These are phyloP conservation scores for Hygrocybe punicea DNA, from an alignment of 768 basidiomycete species.

Conservation along the genomic window DNA sequence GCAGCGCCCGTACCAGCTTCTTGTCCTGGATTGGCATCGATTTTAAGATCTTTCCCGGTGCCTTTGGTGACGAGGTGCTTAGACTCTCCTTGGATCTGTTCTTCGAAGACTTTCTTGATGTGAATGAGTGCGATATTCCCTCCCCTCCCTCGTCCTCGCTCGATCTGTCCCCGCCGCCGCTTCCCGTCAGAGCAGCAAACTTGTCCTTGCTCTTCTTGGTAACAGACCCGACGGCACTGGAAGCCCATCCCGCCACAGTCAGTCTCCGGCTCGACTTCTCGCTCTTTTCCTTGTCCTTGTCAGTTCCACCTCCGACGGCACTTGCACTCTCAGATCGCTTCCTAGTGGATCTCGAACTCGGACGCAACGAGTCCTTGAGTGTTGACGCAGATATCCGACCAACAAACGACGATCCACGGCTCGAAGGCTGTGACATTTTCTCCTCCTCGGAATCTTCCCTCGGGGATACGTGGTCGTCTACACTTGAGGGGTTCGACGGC, in stretches of 20 bases:
- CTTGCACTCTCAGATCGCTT: slow-evolving; percentile 60
- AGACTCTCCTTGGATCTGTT: slow-evolving; percentile 37
- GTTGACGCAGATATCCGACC: slow-evolving; percentile 43
- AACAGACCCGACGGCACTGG: slow-evolving; percentile 59
- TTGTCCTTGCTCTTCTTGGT: slow-evolving; percentile 57
- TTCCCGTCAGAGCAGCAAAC: slow-evolving; percentile 56
- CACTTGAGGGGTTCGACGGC: slow-evolving; percentile 15
- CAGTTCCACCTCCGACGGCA: slow-evolving; percentile 34
- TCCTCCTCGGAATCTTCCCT: slow-evolving; percentile 14
- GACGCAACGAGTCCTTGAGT: slow-evolving; percentile 31
- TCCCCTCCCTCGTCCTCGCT: slow-evolving; percentile 22
- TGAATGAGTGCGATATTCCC: slow-evolving; percentile 27
- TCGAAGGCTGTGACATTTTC: slow-evolving; percentile 13
- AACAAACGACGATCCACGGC: slow-evolving; percentile 26
- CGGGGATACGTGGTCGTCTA: slow-evolving; percentile 3
- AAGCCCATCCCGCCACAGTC: slow-evolving; percentile 63
- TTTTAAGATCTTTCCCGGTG: slow-evolving; percentile 44
- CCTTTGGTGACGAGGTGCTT: slow-evolving; percentile 29
- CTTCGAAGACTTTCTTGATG: slow-evolving; percentile 30
- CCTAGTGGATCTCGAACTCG: slow-evolving; percentile 56
- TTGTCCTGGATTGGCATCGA: slow-evolving; percentile 48
- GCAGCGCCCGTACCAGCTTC: slow-evolving; percentile 64
- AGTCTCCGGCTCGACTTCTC: slow-evolving; percentile 40
- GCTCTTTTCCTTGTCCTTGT: slow-evolving; percentile 33
- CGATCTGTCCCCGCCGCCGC: slow-evolving; percentile 28